A percentile compares a stretch with the other conserved stretches of the same genome.
Conservation (phyloP, 1,284 basidiomycete species). For the Puccinia novopanici region DNA sequence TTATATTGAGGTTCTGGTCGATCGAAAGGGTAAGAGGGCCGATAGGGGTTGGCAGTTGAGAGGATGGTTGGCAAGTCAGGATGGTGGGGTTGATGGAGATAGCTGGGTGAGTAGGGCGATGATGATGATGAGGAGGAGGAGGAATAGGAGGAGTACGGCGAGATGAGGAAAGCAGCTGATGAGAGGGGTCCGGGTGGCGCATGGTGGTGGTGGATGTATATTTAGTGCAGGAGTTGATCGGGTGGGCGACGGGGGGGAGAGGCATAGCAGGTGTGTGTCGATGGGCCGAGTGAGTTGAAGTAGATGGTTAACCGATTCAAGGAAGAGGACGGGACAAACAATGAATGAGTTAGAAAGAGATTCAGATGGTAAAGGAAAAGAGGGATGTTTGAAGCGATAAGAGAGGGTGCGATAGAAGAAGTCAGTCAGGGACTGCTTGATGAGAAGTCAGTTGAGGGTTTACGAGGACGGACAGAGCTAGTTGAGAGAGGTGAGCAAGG, state of each 20-base stretch:
- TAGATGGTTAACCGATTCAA: not conserved
- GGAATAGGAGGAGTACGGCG: not conserved
- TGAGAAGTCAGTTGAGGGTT: too few species aligned
- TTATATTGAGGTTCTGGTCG: not conserved
- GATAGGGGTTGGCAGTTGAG: not conserved
- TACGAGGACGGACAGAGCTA: not conserved
- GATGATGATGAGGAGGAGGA: not conserved
- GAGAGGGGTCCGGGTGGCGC: not conserved
- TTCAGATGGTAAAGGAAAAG: not conserved
- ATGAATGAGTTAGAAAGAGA: conserved; percentile 19
- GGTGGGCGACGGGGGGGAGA: not conserved
- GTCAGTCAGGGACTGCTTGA: too few species aligned
- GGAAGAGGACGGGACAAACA: not conserved
- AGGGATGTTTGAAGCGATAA: not conserved
- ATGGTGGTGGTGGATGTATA: not conserved
- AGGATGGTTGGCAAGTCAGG: not conserved
- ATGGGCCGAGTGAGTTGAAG: not conserved
- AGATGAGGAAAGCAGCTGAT: not conserved
- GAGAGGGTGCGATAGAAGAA: not conserved
- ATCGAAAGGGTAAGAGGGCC: not conserved
- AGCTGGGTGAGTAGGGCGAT: not conserved
- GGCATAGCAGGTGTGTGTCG: not conserved
- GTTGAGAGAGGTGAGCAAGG: too few species aligned
- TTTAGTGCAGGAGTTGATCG: conserved; percentile 6
- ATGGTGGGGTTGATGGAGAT: conserved; percentile 1